phyloP scores from a whole-genome alignment of 345 rosid species.

The Angophora floribunda region DNA sequence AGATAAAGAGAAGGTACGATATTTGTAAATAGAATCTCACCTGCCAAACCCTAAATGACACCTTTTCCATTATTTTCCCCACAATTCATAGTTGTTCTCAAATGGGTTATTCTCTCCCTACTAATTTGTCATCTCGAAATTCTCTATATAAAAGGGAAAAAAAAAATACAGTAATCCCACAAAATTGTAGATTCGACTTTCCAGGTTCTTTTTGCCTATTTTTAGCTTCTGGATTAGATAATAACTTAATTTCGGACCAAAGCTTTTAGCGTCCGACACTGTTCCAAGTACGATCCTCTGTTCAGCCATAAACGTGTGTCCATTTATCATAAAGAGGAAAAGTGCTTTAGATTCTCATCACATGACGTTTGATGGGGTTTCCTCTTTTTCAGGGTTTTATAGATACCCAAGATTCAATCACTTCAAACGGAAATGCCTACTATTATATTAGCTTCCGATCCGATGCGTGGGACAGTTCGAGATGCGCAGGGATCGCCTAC shows the following conservation, averaged over 20 bases:
- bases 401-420: neutral
- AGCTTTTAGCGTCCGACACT: neutral
- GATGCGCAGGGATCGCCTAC: neutral
- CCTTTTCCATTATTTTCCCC: neutral
- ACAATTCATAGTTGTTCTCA: neutral
- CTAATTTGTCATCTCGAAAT: neutral
- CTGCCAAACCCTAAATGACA: neutral
- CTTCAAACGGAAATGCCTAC: neutral
- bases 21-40: neutral
- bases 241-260: neutral
- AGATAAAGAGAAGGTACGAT: neutral
- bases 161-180: neutral
- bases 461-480: neutral
- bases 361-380: neutral
- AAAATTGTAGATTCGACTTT: neutral
- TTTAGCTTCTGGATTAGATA: neutral
- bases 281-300: neutral
- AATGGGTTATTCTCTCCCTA: neutral
- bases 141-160: neutral
- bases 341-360: neutral
- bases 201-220: neutral
- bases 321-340: neutral
- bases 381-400: neutral
- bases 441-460: neutral
- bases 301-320: neutral